Base-by-base conservation (phyloP, 2,329 filamentous ascomycete species). In the Graphilbum ipis-grandicollis region DNA sequence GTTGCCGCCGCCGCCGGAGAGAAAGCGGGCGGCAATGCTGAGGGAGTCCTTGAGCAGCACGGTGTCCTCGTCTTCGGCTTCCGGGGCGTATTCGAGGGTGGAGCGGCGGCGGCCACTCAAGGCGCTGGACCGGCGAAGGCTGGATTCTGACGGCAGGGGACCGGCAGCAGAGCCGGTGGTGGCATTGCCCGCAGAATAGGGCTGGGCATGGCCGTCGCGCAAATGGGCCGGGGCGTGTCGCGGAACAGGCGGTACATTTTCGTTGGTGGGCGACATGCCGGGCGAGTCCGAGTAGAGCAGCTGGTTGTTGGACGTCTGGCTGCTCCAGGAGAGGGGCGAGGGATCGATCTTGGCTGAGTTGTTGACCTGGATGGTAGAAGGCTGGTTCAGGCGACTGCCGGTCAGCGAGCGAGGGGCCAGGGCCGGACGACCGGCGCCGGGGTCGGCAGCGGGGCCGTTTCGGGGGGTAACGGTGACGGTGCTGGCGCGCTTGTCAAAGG, bases 401-500 rank as follows among this genome's bases (percentile, higher is more conserved):
- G 66, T 65, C 39, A 68, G 50, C 23, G 63, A 61, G 7, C 66
- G 58, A 19, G 57, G 52, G 13, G 46, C 50, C 36, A 53, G 37
- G 4, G 48, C 46, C 18, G 52, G 50, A 19, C 57, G 55, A 10
- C 21, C 21, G 21, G 21, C 6, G 21, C 21, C 21, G 6, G 21
- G 10, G 21, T 10, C 21, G 21, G 21, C n/a, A n/a, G n/a, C n/a
- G n/a, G n/a, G n/a, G n/a, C n/a, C n/a, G 10, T 53, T 52, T 25
- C 60, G 57, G 17, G 56, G 52, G 29, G 52, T 62, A 38, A 66
- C 41, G 4, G 65, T 68, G n/a, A 55, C 55, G 34, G 61, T 56
- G 46, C 66, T 68, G 18, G 62, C 56, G 41, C 67, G 57, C 51
- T 72, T 72, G 43, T 70, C 66, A 34, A 69, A 68, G n/a, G 55